A percentile compares a stretch with the other conserved stretches of the same genome.
These are phyloP conservation scores for Trichoderma harzianum DNA, from an alignment of 2,329 filamentous ascomycete species.

Conservation along the genomic window DNA sequence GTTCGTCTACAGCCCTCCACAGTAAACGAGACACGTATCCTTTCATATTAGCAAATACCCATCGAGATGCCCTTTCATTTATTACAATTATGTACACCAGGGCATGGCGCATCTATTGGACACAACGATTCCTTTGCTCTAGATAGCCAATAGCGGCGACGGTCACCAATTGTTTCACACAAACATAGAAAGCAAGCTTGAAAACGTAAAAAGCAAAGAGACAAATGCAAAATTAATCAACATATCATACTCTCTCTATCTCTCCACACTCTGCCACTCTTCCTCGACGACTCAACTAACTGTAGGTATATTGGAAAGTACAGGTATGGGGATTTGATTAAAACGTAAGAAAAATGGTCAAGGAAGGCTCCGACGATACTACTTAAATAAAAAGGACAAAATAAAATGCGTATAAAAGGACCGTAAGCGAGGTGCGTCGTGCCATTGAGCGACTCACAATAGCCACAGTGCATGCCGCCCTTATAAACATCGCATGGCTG, in stretches of 20 bases:
- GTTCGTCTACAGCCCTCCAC: conserved; percentile 41
- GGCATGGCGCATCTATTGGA: not conserved
- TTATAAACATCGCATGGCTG: not conserved
- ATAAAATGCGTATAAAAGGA: conserved; percentile 29
- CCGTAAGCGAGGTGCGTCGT: not conserved
- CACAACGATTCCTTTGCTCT: not conserved
- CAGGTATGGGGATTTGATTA: conserved; percentile 37
- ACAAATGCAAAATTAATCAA: conserved; percentile 15
- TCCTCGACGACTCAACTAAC: conserved; percentile 28
- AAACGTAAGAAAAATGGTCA: conserved; percentile 37
- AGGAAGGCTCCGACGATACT: conserved; percentile 35
- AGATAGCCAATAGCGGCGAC: not conserved
- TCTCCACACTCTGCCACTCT: conserved; percentile 14
- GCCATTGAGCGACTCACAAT: not conserved
- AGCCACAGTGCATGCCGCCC: not conserved
- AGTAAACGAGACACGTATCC: not conserved
- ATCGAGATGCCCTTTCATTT: not conserved
- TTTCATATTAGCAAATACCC: conserved; percentile 1
- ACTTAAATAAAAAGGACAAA: conserved; percentile 34
- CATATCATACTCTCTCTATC: conserved; percentile 14
- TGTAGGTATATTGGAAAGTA: conserved; percentile 30
- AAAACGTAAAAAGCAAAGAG: not conserved
- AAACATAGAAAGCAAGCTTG: not conserved
- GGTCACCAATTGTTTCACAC: not conserved
- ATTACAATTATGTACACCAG: not conserved